Evolutionary conservation across 768 basidiomycete genomes (phyloP).

Genomic region (Tulasnella sp.): DNA sequence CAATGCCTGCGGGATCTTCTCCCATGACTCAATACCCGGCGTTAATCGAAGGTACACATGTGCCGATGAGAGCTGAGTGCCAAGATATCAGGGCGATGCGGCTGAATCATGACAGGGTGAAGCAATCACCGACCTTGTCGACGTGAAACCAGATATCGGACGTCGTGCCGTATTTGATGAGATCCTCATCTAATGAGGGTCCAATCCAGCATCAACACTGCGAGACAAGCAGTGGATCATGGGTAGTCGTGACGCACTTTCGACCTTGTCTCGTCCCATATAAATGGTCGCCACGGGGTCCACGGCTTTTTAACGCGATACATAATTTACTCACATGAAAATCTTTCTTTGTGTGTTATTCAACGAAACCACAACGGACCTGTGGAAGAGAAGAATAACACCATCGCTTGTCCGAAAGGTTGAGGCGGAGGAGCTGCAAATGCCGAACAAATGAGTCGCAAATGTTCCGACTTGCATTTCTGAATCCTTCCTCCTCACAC

Average conservation of each 20-base stretch:
- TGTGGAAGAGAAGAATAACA: conserved; percentile 52
- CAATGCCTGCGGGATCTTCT: conserved; percentile 68
- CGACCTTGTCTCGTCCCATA: conserved; percentile 96
- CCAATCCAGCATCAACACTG: no score
- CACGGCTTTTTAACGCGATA: conserved; percentile 32
- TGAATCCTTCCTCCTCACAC: no score
- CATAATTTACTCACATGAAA: conserved; percentile 12
- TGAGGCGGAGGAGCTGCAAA: not conserved
- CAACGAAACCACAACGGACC: conserved; percentile 25
- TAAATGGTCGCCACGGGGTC: conserved; percentile 65
- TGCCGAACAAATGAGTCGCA: no score
- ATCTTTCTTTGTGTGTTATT: not conserved
- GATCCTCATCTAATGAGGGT: conserved; percentile 94
- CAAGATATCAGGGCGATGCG: not conserved
- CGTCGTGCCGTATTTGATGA: conserved; percentile 66
- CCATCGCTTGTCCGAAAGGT: no score
- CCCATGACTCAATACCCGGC: conserved; percentile 58
- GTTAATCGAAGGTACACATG: conserved; percentile 94
- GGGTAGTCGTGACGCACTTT: conserved; percentile 59
- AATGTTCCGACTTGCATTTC: no score
- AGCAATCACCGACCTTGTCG: conserved; percentile 47
- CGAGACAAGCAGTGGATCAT: no score
- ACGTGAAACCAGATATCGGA: conserved; percentile 69
- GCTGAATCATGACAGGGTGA: not conserved
- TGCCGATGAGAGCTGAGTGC: conserved; percentile 65